phyloP scores from a whole-genome alignment of 1,284 basidiomycete genomes.

The Microbotryum saponariae region DNA sequence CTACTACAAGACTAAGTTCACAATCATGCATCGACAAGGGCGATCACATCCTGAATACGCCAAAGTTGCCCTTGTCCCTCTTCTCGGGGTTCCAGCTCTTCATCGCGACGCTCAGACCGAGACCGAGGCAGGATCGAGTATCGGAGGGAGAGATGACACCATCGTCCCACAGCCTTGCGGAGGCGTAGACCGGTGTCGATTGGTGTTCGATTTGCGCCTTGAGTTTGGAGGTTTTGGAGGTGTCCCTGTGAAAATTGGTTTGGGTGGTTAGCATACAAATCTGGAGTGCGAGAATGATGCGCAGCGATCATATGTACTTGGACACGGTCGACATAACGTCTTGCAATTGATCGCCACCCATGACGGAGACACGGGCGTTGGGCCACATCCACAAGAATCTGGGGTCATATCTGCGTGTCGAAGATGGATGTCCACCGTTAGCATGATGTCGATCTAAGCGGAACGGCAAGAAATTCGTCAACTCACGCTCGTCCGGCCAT shows the following conservation, averaged over 20 bases:
- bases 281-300: neutral
- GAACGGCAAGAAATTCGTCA: neutral
- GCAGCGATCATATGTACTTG: neutral
- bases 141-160: constrained; percentile 88
- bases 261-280: neutral
- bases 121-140: constrained; percentile 75
- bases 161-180: constrained; percentile 75
- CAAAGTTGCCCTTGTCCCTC: constrained; percentile 65
- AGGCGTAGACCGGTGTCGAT: constrained; percentile 76
- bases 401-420: constrained; percentile 69
- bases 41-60: constrained; percentile 77
- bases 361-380: constrained; percentile 89
- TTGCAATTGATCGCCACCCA: constrained; percentile 82
- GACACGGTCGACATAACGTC: constrained; percentile 86
- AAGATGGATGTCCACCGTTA: neutral
- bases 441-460: neutral
- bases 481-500: constrained; percentile 35
- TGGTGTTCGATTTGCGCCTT: constrained; percentile 77
- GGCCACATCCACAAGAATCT: constrained; percentile 98
- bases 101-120: constrained; percentile 66
- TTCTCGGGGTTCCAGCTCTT: constrained; percentile 37
- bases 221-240: constrained; percentile 62
- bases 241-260: constrained; percentile 52
- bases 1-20: neutral
- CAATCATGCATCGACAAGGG: neutral